Conservation (phyloP, 164 flowering plant species). For the Litsea cubeba region DNA sequence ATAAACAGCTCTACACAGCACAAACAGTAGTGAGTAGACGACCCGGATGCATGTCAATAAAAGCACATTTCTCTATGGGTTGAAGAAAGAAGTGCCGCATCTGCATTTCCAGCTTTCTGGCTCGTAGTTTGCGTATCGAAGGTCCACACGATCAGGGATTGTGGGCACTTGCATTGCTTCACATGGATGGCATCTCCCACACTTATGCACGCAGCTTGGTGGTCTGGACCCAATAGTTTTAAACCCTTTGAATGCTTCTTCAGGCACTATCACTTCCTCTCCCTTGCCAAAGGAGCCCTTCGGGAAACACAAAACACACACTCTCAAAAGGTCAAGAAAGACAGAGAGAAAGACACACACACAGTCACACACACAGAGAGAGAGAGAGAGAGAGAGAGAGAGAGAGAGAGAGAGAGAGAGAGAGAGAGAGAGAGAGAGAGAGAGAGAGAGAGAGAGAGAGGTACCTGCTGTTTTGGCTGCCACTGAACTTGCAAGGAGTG, state of each 20-base stretch:
- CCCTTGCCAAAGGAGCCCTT: conserved; percentile 12
- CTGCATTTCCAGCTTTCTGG: conserved; percentile 79
- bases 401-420: no score
- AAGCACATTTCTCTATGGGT: conserved; percentile 26
- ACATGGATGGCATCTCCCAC: conserved; percentile 57
- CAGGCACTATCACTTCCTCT: conserved; percentile 1
- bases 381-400: no score
- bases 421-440: conserved; percentile 1
- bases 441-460: conserved; percentile 5
- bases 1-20: no score
- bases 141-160: conserved; percentile 17
- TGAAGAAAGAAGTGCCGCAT: conserved; percentile 45
- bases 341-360: no score
- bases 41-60: no score
- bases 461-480: conserved; percentile 31
- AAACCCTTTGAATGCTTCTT: conserved; percentile 19
- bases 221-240: conserved; percentile 57
- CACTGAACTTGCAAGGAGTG: conserved; percentile 8
- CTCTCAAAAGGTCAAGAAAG: neutral
- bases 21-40: no score
- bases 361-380: neutral
- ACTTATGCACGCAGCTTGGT: conserved; percentile 51
- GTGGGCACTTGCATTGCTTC: conserved; percentile 52
- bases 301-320: neutral
- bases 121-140: conserved; percentile 51